Evolutionary conservation across 2,329 filamentous ascomycete species (phyloP).

Genomic region (Leptodontidium sp.): DNA sequence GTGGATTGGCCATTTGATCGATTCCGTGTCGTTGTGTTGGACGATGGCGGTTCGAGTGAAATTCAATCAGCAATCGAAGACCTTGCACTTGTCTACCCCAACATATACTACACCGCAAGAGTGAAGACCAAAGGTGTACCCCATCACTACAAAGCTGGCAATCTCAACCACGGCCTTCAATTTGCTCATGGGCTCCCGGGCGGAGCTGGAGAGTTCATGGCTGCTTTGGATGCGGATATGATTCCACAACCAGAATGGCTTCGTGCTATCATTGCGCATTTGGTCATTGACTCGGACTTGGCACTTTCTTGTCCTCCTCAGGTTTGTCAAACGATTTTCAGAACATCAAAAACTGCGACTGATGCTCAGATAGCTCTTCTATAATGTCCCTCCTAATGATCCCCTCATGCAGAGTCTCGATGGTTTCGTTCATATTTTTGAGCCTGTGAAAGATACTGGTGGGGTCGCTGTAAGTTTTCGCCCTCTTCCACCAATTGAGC

Average conservation of each 20-base stretch:
- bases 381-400: constrained; percentile 66
- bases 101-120: constrained; percentile 60
- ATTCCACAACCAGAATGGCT: constrained; percentile 69
- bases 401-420: constrained; percentile 63
- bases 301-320: constrained; percentile 65
- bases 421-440: constrained; percentile 63
- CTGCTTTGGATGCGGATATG: constrained; percentile 72
- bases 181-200: constrained; percentile 59
- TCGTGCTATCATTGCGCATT: constrained; percentile 64
- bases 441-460: constrained; percentile 54
- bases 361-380: constrained; percentile 54
- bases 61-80: constrained; percentile 51
- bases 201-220: constrained; percentile 63
- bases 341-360: no score
- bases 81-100: constrained; percentile 52
- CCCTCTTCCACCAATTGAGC: neutral
- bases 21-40: constrained; percentile 63
- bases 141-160: constrained; percentile 65
- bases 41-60: constrained; percentile 59
- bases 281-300: constrained; percentile 63
- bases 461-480: constrained; percentile 56
- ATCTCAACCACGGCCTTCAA: constrained; percentile 67
- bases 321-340: constrained; percentile 18
- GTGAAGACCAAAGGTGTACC: constrained; percentile 37
- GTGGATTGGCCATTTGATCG: constrained; percentile 62